A percentile compares a stretch with the other conserved stretches of the same genome.
Conservation (phyloP, 495 filamentous ascomycete species). For the Lasiosphaeria ovina region DNA sequence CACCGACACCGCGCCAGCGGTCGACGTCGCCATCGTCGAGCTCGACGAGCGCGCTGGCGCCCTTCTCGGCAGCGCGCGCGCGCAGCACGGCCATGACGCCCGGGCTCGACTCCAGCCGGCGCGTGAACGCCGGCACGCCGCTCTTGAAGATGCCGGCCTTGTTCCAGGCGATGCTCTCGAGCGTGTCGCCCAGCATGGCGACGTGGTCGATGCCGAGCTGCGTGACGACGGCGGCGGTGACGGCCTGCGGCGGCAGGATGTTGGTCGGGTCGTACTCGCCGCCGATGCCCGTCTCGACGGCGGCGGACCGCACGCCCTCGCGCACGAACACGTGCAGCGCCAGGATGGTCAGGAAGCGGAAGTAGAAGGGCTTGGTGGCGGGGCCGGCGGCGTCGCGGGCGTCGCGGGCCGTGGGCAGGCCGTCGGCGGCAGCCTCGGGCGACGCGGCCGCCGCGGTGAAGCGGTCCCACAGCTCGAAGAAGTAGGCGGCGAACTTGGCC, state of each 20-base stretch:
- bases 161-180: constrained; percentile 53
- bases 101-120: constrained; percentile 20
- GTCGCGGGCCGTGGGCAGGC: too few species aligned
- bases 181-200: constrained; percentile 45
- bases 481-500: constrained; percentile 56
- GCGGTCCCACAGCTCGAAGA: constrained; percentile 66
- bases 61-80: constrained; percentile 38
- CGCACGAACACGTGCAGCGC: constrained; percentile 44
- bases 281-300: constrained; percentile 51
- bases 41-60: constrained; percentile 28
- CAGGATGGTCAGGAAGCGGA: constrained; percentile 52
- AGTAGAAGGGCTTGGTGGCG: constrained; percentile 54
- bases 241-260: constrained; percentile 31
- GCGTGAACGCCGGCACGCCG: constrained; percentile 41
- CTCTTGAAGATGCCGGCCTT: constrained; percentile 50
- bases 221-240: constrained; percentile 42
- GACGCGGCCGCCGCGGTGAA: constrained; percentile 36
- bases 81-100: constrained; percentile 41
- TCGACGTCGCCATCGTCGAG: constrained; percentile 34
- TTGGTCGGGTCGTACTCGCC: constrained; percentile 54
- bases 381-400: constrained; percentile 24
- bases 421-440: constrained; percentile 4
- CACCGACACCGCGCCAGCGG: constrained; percentile 34
- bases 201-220: constrained; percentile 53
- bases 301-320: constrained; percentile 41